These are phyloP conservation scores for Neoascochyta sp. DNA, from an alignment of 2,329 filamentous ascomycete species.

Conservation along the genomic window DNA sequence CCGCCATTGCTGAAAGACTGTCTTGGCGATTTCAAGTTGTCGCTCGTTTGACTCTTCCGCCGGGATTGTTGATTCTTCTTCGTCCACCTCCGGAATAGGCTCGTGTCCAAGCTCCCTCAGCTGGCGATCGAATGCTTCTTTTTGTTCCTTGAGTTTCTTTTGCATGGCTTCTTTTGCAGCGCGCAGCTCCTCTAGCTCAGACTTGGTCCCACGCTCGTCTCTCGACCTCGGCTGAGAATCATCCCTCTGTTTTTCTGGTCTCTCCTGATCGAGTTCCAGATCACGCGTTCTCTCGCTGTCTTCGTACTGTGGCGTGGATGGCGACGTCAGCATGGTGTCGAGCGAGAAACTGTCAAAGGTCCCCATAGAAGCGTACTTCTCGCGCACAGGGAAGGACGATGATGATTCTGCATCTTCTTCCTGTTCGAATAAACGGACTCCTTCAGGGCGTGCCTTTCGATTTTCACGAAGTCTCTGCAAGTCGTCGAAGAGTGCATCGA, in stretches of 20 bases:
- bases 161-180: constrained; percentile 86
- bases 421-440: constrained; percentile 49
- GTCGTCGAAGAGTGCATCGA: constrained; percentile 90
- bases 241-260: constrained; percentile 79
- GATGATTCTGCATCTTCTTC: constrained; percentile 89
- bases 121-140: constrained; percentile 78
- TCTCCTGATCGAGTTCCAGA: constrained; percentile 72
- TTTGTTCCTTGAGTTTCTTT: constrained; percentile 76
- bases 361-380: constrained; percentile 93
- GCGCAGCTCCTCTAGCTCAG: constrained; percentile 76
- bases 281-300: constrained; percentile 73
- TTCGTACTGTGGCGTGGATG: constrained; percentile 80
- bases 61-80: constrained; percentile 28
- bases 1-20: constrained; percentile 70
- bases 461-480: constrained; percentile 85
- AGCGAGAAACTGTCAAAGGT: constrained; percentile 95
- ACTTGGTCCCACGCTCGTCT: constrained; percentile 66
- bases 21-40: constrained; percentile 68
- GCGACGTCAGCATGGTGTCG: constrained; percentile 90
- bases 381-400: constrained; percentile 79
- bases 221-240: constrained; percentile 77
- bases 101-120: constrained; percentile 63
- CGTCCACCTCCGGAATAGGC: constrained; percentile 49
- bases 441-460: constrained; percentile 64
- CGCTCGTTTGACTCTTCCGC: constrained; percentile 53